These are phyloP conservation scores for Protomyces gravidus DNA, from an alignment of 1,139 yeast species.

Conservation along the genomic window DNA sequence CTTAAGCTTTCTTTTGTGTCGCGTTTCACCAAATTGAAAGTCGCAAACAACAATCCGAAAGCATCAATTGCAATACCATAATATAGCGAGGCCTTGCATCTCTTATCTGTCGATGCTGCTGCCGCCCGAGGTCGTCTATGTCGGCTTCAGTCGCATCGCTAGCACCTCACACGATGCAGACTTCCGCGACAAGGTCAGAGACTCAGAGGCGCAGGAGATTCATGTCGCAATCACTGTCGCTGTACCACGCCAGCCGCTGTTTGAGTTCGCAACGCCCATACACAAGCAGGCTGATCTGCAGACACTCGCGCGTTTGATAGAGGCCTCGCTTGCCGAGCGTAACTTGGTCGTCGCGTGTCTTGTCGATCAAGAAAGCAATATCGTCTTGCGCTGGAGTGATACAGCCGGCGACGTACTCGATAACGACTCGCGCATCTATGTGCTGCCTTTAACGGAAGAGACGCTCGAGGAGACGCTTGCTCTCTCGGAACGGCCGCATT, in stretches of 20 bases:
- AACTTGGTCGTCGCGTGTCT: slow-evolving; percentile 22
- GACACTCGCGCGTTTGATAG: slow-evolving; percentile 14
- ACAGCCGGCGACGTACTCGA: slow-evolving; percentile 20
- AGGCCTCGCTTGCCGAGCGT: slow-evolving; percentile 7
- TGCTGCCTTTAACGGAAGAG: slow-evolving; percentile 10
- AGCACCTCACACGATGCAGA: background rate
- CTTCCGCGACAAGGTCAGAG: background rate
- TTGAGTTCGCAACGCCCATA: slow-evolving; percentile 1
- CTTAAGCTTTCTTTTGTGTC: no score
- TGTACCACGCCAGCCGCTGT: background rate
- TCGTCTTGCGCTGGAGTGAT: slow-evolving; percentile 21
- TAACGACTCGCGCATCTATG: slow-evolving; percentile 8
- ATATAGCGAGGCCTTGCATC: background rate
- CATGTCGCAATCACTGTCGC: slow-evolving; percentile 1
- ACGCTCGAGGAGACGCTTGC: slow-evolving; percentile 11
- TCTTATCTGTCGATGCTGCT: background rate
- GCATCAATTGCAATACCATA: no score
- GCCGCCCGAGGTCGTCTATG: slow-evolving; percentile 17
- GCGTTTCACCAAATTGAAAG: background rate
- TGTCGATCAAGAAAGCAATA: slow-evolving; percentile 10
- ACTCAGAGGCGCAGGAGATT: slow-evolving; percentile 1
- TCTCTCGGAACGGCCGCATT: background rate
- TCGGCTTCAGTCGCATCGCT: slow-evolving; percentile 21
- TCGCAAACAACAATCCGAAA: background rate
- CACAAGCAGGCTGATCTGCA: slow-evolving; percentile 24